Evolutionary conservation across 1,139 yeast species (phyloP), one percentile per base, ranked within the genome.

Genomic region (Casaregolazyma lundiana): DNA sequence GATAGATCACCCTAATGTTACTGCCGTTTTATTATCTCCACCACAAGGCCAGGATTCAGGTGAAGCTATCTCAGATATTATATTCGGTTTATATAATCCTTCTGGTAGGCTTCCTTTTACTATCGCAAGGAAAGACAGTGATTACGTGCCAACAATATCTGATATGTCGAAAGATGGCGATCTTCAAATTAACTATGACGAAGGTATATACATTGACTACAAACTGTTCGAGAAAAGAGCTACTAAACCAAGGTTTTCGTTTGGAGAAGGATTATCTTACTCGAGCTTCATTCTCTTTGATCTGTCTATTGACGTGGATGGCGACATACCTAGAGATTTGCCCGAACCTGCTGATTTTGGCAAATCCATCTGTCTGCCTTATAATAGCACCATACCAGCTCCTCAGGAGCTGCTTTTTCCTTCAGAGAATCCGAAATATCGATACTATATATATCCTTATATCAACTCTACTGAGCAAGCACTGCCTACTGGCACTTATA

Each of bases 11-110:
- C 77, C 82, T 2, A 61, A 73, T 18, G 76, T 73, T 16, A 69
- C 68, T 46, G 77, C 75, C 4, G 55, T 79, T 35, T 64, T 78
- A 5, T 84, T 80, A 47, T 78, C 73, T 18, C 70, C 73, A 69
- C 73, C 69, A 53, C 74, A 74, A 52, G 78, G 78, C 48, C 68
- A 65, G 50, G 78, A 74, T 54, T 57, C 70, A 48, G 80, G 77
- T 58, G 61, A 75, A 57, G 75, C 78, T 48, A 71, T 77, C 54
- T 81, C 80, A 1, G 82, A 78, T 53, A 71, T 78, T 20, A 55
- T 78, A 44, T 81, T 77, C 61, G 88, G 87, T 16, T 84, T 80
- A 44, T 74, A 69, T 15, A 79, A 78, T 57, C 87, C 88, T 26
- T 73, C 78, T 32, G 88, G 85, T 34, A 78, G 76, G 57, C 65